Evolutionary conservation across 2,329 filamentous ascomycete genomes (phyloP), one percentile per base, ranked within the genome.

Genomic region (Ophiocordyceps polyrhachis-furcata): DNA sequence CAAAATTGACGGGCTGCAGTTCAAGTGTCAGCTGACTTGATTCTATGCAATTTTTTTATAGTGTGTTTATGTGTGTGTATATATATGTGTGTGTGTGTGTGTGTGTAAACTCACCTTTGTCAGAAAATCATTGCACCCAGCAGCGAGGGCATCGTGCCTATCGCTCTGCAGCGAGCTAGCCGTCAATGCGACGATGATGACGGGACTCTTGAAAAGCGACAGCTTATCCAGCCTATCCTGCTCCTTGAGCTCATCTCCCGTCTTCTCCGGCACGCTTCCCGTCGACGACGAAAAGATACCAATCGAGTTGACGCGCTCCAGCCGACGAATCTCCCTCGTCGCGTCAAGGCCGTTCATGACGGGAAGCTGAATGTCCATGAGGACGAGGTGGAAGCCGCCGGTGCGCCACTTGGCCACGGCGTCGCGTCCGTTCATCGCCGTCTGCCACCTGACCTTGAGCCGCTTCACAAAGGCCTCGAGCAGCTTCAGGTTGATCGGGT

Each of bases 351-450:
- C 91, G 53, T 82, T 93, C 88, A 98, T 95, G 55, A 95, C 81
- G 5, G 91, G 91, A 46, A 98, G 71, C 59, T 96, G 91, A 52
- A 98, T 96, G 59, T 98, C 91, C 91, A 98, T 98, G 45, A 98
- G 68, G 15, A 98, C 91, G 50, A 98, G 66, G 64, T 98, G 91
- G 57, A 94, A 96, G 1, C 91, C 91, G 32, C 91, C 91, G 5
- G 74, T 73, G 45, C 84, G 79, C 89, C 91, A 98, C 63, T 94
- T 95, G 48, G 76, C 81, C 25, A 96, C 87, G 2, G 91, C 91
- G 51, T 95, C 89, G 50, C 81, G 78, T 21, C 91, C 91, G 59
- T 96, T 94, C 72, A 93, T 86, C 35, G 91, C 91, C n/a, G 86
- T 93, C 62, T 91, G 83, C 87, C 89, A 96, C 31, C 91, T 77